Evolutionary conservation across 345 rosid genomes (phyloP).

Genomic region (Geranium brycei): DNA sequence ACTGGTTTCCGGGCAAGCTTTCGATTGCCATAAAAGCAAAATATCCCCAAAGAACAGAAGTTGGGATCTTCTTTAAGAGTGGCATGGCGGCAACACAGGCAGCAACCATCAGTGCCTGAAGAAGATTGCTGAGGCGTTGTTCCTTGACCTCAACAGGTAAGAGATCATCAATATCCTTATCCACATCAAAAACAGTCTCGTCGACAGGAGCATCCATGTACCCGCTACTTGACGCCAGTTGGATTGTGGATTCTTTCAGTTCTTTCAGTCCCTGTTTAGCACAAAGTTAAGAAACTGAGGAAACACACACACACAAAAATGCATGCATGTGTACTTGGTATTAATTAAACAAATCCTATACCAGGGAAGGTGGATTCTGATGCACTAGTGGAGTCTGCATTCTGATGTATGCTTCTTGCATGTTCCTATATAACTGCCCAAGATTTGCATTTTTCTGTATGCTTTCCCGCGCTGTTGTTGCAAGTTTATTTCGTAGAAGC

Average conservation of each 20-base stretch:
- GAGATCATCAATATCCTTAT: slow-evolving; percentile 75
- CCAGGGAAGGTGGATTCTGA: slow-evolving; percentile 46
- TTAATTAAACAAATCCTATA: slow-evolving; percentile 12
- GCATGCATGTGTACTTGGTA: neutral
- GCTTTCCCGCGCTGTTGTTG: slow-evolving; percentile 46
- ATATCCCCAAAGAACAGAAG: slow-evolving; percentile 96
- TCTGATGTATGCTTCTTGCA: slow-evolving; percentile 52
- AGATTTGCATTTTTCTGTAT: slow-evolving; percentile 41
- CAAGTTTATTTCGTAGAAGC: slow-evolving; percentile 57
- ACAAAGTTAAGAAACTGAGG: neutral
- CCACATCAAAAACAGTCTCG: slow-evolving; percentile 65
- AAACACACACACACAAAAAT: no score
- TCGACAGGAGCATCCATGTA: slow-evolving; percentile 75
- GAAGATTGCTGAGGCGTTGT: slow-evolving; percentile 85
- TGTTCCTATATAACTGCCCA: slow-evolving; percentile 43
- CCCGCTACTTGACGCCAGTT: slow-evolving; percentile 60
- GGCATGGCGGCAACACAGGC: slow-evolving; percentile 95
- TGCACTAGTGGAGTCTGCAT: slow-evolving; percentile 58
- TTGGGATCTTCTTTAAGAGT: slow-evolving; percentile 74
- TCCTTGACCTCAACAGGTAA: slow-evolving; percentile 89
- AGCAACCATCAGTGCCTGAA: slow-evolving; percentile 82
- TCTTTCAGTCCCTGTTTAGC: slow-evolving; percentile 61
- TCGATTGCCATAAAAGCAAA: slow-evolving; percentile 98
- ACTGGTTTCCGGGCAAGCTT: slow-evolving; percentile 92
- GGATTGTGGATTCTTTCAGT: slow-evolving; percentile 78